Percentiles rank a stretch among this genome's conserved stretches.
Evolutionary conservation across 2,329 filamentous ascomycete genomes (phyloP).

Genomic region (Spiromastix sp.): DNA sequence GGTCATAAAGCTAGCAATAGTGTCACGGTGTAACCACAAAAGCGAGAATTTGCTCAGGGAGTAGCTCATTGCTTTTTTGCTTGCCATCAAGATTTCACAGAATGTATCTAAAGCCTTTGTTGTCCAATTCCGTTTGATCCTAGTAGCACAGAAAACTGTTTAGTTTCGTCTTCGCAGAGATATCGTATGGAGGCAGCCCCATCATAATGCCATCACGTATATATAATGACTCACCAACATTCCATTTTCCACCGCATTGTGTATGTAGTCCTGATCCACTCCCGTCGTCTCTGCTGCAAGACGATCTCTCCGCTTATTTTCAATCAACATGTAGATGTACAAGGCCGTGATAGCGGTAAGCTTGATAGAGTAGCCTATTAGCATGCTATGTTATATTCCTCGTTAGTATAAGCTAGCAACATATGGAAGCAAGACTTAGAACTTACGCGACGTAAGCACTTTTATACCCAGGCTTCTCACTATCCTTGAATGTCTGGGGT

Average conservation of each 20-base stretch:
- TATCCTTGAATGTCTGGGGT: conserved; percentile 41
- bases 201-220: neutral
- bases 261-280: neutral
- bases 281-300: neutral
- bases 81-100: neutral
- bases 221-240: conserved; percentile 1
- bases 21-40: neutral
- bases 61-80: neutral
- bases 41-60: neutral
- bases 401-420: neutral
- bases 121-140: conserved; percentile 4
- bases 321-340: conserved; percentile 11
- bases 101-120: conserved; percentile 3
- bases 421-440: neutral
- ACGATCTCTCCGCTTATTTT: conserved; percentile 5
- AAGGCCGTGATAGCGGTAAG: conserved; percentile 22
- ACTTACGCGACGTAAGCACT: conserved; percentile 1
- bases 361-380: conserved; percentile 33
- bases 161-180: neutral
- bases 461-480: neutral
- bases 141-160: neutral
- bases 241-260: conserved; percentile 3
- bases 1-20: neutral
- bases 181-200: neutral
- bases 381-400: conserved; percentile 45